A percentile compares a stretch with the other conserved stretches of the same genome.
These are phyloP conservation scores for Termitomyces sp. DNA, from an alignment of 768 basidiomycete genomes.

Conservation along the genomic window DNA sequence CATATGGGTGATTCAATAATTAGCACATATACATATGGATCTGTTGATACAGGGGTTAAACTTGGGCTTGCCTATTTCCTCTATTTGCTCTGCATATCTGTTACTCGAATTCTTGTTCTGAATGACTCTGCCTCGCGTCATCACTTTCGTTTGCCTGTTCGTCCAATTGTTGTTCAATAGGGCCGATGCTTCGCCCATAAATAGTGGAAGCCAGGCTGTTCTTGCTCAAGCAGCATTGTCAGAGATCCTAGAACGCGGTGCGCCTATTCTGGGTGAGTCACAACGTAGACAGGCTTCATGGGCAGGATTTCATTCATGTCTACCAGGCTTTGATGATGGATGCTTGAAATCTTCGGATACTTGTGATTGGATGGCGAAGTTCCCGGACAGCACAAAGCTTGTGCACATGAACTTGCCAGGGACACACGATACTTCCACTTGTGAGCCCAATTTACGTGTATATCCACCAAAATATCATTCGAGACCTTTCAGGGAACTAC, in stretches of 20 bases:
- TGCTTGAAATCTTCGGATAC: constrained; percentile 27
- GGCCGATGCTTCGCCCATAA: neutral
- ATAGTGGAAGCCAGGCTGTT: constrained; percentile 3
- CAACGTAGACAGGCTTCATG: neutral
- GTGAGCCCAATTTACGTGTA: constrained; percentile 16
- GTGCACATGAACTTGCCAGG: constrained; percentile 49
- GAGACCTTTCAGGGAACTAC: constrained; percentile 34
- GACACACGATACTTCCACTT: constrained; percentile 44
- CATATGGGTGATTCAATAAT: no score
- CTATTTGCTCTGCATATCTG: neutral
- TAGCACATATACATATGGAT: no score
- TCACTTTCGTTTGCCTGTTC: neutral
- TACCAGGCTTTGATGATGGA: constrained; percentile 28
- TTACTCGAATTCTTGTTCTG: neutral
- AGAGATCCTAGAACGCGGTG: constrained; percentile 24
- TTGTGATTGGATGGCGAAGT: constrained; percentile 40
- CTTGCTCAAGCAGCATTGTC: constrained; percentile 20
- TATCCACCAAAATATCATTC: neutral
- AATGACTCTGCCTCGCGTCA: neutral
- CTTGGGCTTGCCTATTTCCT: neutral
- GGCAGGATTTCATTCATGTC: neutral
- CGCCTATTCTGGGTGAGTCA: constrained; percentile 25
- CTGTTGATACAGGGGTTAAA: neutral
- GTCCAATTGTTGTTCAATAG: neutral
- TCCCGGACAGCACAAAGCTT: constrained; percentile 34